These are phyloP conservation scores for Podospora tetraspora DNA, from an alignment of 495 filamentous ascomycete species.

Conservation along the genomic window DNA sequence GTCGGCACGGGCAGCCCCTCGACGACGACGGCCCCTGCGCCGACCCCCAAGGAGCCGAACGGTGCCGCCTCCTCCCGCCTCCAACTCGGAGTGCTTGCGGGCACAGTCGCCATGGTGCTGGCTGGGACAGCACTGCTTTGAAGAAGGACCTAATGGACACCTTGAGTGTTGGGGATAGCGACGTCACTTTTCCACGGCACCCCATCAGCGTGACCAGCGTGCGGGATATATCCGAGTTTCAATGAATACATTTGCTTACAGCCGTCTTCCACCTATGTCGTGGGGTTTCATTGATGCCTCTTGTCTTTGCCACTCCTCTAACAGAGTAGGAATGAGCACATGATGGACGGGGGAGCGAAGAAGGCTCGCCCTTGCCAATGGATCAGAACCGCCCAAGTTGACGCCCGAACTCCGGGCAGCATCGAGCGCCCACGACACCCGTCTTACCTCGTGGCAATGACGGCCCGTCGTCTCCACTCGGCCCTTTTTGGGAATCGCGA, in stretches of 20 bases:
- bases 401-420: neutral
- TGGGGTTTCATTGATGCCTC: neutral
- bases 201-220: neutral
- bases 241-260: neutral
- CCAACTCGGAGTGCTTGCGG: neutral
- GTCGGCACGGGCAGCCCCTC: constrained; percentile 12
- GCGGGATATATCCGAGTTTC: neutral
- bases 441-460: too few species aligned
- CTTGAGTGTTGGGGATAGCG: neutral
- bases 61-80: neutral
- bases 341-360: neutral
- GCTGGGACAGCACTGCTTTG: neutral
- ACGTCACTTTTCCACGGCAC: too few species aligned
- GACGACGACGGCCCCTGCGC: constrained; percentile 2
- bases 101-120: neutral
- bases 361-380: neutral
- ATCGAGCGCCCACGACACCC: neutral
- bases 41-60: neutral
- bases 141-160: neutral
- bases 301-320: neutral
- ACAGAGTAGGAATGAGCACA: neutral
- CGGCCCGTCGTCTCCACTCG: too few species aligned
- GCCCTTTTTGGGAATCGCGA: too few species aligned
- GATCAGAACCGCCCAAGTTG: neutral
- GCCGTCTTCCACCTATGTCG: neutral